These are phyloP conservation scores for Fraxinus xanthoxyloides DNA, from an alignment of 305 asterid genomes.

Conservation along the genomic window DNA sequence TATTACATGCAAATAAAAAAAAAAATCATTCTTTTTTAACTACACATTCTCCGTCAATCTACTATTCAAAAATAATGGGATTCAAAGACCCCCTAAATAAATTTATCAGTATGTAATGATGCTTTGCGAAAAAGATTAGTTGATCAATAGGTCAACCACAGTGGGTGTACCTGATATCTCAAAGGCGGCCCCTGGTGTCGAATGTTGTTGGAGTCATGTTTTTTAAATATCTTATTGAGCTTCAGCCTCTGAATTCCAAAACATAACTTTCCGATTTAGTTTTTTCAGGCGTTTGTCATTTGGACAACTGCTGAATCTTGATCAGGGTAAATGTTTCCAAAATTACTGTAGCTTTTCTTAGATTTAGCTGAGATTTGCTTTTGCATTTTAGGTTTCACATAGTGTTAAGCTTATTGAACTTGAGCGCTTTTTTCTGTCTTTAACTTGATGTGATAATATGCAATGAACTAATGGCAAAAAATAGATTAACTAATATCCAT, in stretches of 20 bases:
- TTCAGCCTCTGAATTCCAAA: neutral
- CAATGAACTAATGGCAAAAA: neutral
- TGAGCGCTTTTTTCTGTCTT: neutral
- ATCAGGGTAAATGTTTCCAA: neutral
- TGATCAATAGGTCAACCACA: neutral
- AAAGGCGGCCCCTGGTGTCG: too few relatives aligned
- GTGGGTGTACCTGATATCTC: too few relatives aligned
- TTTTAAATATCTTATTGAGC: neutral
- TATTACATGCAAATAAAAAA: too few relatives aligned
- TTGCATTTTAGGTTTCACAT: neutral
- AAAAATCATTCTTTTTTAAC: too few relatives aligned
- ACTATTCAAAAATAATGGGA: too few relatives aligned
- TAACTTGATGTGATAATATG: neutral
- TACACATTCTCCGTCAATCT: too few relatives aligned
- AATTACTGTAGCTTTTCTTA: neutral
- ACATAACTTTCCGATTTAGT: neutral
- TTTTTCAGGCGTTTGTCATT: neutral
- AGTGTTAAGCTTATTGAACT: neutral
- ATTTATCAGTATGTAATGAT: neutral
- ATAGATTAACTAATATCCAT: neutral
- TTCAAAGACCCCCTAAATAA: neutral
- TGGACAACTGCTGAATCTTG: neutral
- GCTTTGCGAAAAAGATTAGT: neutral
- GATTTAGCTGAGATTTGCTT: neutral
- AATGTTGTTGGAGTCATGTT: neutral